phyloP scores from a whole-genome alignment of 495 filamentous ascomycete species.

The Trichoderma erinaceum region DNA sequence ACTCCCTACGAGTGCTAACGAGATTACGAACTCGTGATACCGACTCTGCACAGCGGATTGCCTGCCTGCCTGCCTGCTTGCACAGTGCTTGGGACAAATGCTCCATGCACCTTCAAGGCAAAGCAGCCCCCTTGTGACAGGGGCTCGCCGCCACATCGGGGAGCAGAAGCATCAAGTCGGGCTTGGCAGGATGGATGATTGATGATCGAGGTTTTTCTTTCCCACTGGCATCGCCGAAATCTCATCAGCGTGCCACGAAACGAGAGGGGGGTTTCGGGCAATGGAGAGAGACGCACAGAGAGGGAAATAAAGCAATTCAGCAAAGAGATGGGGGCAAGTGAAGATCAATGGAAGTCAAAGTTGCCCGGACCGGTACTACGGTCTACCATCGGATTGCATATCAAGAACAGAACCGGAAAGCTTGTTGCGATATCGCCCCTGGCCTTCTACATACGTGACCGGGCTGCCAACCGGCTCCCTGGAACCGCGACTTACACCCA shows the following conservation, averaged over 20 bases:
- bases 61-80: neutral
- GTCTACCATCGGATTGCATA: too few relatives aligned
- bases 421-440: too few relatives aligned
- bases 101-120: too few relatives aligned
- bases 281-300: neutral
- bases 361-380: too few relatives aligned
- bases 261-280: neutral
- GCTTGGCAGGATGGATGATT: neutral
- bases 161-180: slow-evolving; percentile 10
- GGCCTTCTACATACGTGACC: too few relatives aligned
- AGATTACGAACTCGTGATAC: slow-evolving; percentile 10
- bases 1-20: neutral
- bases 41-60: neutral
- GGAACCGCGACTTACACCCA: too few relatives aligned
- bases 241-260: neutral
- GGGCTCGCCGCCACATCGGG: neutral
- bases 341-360: neutral
- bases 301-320: neutral
- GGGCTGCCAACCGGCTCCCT: too few relatives aligned
- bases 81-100: neutral
- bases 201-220: neutral
- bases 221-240: neutral
- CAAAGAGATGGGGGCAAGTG: neutral
- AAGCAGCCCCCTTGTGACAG: neutral
- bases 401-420: too few relatives aligned